A percentile compares a stretch with the other conserved stretches of the same genome.
These are phyloP conservation scores for Mortierella sp. DNA, from an alignment of 371 early-diverging fungal species.

Conservation along the genomic window DNA sequence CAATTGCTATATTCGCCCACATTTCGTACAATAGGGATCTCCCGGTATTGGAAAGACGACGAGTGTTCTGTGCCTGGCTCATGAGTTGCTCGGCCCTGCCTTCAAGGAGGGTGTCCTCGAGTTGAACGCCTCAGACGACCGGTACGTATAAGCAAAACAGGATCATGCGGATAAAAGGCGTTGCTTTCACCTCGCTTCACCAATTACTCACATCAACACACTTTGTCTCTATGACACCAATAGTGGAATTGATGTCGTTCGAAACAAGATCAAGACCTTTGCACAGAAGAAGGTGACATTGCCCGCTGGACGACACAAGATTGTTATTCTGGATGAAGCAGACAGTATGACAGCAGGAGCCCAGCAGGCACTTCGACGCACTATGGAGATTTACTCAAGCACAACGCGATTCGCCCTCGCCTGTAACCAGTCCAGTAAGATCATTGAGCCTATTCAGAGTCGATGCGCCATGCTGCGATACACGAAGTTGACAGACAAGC, in stretches of 20 bases:
- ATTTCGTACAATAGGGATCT: conserved; percentile 76
- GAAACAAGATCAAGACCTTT: conserved; percentile 98
- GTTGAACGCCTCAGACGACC: conserved; percentile 99
- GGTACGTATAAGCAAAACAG: conserved; percentile 63
- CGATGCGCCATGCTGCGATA: conserved; percentile 97
- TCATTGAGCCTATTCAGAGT: conserved; percentile 99
- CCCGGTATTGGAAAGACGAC: conserved; percentile 99
- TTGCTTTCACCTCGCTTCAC: background rate
- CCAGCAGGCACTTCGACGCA: conserved; percentile 97
- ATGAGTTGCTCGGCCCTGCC: conserved; percentile 84
- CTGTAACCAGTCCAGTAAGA: conserved; percentile 97
- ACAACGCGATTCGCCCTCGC: conserved; percentile 99
- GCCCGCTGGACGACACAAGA: conserved; percentile 93
- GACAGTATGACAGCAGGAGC: conserved; percentile 97
- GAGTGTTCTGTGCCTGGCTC: conserved; percentile 93
- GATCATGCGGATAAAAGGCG: background rate
- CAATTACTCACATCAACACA: background rate
- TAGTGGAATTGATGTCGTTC: conserved; percentile 98
- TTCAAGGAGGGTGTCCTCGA: conserved; percentile 95
- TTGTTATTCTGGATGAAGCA: conserved; percentile 99
- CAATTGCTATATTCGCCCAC: background rate
- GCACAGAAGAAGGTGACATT: conserved; percentile 97
- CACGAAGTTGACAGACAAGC: conserved; percentile 80
- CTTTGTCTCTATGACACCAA: background rate
- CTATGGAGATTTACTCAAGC: conserved; percentile 96